Conservation (phyloP, 2,329 filamentous ascomycete genomes). For the Tolypocladium album region DNA sequence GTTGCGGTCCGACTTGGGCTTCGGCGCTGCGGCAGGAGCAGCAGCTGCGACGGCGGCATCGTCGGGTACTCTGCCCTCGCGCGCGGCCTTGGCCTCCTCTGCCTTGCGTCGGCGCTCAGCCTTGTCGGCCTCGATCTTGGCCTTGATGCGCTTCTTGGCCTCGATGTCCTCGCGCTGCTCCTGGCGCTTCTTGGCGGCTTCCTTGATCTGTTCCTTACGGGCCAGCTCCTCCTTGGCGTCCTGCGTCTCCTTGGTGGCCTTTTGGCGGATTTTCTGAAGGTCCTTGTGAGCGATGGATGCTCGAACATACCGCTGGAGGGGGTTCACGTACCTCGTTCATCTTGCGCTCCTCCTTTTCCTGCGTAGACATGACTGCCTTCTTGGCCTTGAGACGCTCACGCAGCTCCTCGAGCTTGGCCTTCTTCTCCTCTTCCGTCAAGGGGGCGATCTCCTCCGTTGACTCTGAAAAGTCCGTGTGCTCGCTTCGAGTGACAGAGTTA, state of each 20-base stretch:
- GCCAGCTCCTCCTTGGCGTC: conserved; percentile 83
- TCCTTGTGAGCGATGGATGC: neutral
- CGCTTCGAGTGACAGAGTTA: conserved; percentile 32
- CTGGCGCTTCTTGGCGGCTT: conserved; percentile 72
- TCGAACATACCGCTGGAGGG: neutral
- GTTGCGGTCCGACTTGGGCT: conserved; percentile 60
- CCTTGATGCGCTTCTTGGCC: conserved; percentile 80
- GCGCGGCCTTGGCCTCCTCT: conserved; percentile 72
- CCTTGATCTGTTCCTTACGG: conserved; percentile 85
- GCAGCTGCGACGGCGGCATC: conserved; percentile 17
- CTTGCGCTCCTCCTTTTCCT: conserved; percentile 74
- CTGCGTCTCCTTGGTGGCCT: conserved; percentile 80
- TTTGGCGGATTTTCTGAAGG: conserved; percentile 58
- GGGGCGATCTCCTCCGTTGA: conserved; percentile 88
- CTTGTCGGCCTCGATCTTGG: conserved; percentile 92
- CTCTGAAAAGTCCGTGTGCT: conserved; percentile 84
- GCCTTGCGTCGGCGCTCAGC: conserved; percentile 77
- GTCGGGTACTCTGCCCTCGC: conserved; percentile 59
- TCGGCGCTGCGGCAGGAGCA: conserved; percentile 37
- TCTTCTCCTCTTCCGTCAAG: conserved; percentile 85
- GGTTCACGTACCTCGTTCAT: conserved; percentile 63
- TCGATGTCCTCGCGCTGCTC: conserved; percentile 82
- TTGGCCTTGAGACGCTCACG: conserved; percentile 63
- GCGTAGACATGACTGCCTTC: conserved; percentile 52
- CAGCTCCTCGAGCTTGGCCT: conserved; percentile 65